A percentile compares a stretch with the other conserved stretches of the same genome.
Conservation (phyloP, 2,329 filamentous ascomycete genomes). For the Monilinia fructicola region DNA sequence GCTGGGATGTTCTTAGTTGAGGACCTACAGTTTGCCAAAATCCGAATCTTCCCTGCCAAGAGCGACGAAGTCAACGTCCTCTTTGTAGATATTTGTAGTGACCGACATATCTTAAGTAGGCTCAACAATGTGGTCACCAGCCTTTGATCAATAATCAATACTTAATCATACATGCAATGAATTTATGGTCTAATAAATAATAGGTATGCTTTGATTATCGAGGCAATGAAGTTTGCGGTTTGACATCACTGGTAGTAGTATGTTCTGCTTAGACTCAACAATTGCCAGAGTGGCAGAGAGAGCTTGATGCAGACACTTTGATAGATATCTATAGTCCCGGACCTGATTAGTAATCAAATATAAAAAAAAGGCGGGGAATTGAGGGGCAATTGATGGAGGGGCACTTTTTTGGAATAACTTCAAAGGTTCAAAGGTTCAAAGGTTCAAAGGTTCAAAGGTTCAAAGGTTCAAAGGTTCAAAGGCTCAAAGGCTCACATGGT, state of each 20-base stretch:
- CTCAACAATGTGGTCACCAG: too few species aligned
- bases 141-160: neutral
- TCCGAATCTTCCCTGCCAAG: constrained; percentile 59
- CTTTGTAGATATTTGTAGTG: constrained; percentile 51
- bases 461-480: neutral
- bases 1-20: neutral
- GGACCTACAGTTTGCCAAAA: constrained; percentile 57
- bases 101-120: constrained; percentile 29
- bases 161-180: too few species aligned
- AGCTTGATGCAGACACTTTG: neutral
- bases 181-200: too few species aligned
- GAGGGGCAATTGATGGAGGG: constrained; percentile 13
- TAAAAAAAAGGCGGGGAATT: neutral
- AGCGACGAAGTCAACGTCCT: constrained; percentile 60
- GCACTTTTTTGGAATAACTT: constrained; percentile 13
- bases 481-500: neutral
- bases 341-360: constrained; percentile 5
- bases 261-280: neutral
- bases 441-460: neutral
- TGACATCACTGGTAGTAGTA: neutral
- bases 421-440: neutral
- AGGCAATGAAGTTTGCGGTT: neutral
- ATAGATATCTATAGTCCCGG: neutral
- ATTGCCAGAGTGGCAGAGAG: neutral
- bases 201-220: too few species aligned